Conservation (phyloP, 2,329 filamentous ascomycete genomes). For the Aspergillus tubingensis region DNA sequence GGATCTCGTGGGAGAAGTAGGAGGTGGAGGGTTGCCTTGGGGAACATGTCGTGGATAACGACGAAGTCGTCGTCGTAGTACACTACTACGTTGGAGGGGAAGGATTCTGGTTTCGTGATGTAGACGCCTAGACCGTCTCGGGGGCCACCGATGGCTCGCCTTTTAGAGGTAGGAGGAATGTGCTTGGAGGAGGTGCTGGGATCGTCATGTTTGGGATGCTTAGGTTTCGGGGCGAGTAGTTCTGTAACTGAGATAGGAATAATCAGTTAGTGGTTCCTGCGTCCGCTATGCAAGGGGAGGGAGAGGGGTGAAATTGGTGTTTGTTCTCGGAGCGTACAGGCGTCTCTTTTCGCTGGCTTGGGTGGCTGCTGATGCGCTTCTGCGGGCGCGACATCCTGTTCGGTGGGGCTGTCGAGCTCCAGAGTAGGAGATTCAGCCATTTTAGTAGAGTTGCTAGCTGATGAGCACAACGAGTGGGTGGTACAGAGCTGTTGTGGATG, state of each 20-base stretch:
- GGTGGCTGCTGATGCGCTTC: slow-evolving; percentile 8
- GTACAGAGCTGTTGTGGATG: background rate
- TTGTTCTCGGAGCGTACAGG: slow-evolving; percentile 30
- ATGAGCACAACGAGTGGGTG: background rate
- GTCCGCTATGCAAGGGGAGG: background rate
- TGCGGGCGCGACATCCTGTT: slow-evolving; percentile 2
- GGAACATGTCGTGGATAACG: slow-evolving; percentile 78
- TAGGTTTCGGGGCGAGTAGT: slow-evolving; percentile 56
- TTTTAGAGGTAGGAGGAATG: slow-evolving; percentile 18
- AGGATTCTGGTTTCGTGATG: slow-evolving; percentile 63
- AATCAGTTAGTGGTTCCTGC: background rate
- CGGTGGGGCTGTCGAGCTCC: slow-evolving; percentile 14
- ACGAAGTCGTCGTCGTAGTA: slow-evolving; percentile 70
- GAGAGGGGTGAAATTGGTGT: background rate
- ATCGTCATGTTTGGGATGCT: slow-evolving; percentile 33
- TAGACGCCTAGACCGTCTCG: slow-evolving; percentile 68
- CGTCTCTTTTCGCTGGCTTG: slow-evolving; percentile 37
- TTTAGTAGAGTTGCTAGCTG: background rate
- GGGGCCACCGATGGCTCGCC: slow-evolving; percentile 43
- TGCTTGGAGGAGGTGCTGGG: background rate
- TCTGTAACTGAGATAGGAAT: slow-evolving; percentile 48
- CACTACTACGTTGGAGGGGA: slow-evolving; percentile 62
- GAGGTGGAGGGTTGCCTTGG: slow-evolving; percentile 81
- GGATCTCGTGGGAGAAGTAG: slow-evolving; percentile 80
- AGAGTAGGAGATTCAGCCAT: background rate